Evolutionary conservation across 805 yeast species (phyloP).

Genomic region (Candida sphagnicola): DNA sequence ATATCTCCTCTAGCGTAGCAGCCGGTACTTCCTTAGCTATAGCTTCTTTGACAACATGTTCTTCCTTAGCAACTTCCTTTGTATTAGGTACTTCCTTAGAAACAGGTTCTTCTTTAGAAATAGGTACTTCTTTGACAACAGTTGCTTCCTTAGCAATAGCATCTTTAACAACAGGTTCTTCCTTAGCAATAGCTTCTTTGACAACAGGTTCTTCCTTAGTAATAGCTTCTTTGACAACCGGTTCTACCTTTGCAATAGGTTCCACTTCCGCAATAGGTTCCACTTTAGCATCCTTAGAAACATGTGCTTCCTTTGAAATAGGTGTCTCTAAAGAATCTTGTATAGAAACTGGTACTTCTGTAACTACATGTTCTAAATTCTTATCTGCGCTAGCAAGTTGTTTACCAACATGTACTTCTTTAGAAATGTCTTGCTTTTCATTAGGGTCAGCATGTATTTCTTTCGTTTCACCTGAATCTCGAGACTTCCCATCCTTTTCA

Average conservation of each 20-base stretch:
- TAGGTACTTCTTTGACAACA: slow-evolving; percentile 7
- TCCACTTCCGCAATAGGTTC: not conserved
- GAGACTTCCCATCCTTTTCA: too few relatives aligned
- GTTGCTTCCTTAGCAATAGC: not conserved
- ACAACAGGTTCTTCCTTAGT: not conserved
- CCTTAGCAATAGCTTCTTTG: slow-evolving; percentile 1
- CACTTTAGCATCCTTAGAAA: not conserved
- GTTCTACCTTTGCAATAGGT: not conserved
- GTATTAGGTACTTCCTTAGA: slow-evolving; percentile 8
- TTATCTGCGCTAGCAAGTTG: too few relatives aligned
- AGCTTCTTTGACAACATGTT: not conserved
- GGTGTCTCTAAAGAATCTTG: too few relatives aligned
- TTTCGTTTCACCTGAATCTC: too few relatives aligned
- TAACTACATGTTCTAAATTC: not conserved
- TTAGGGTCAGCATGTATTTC: too few relatives aligned
- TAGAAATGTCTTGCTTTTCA: too few relatives aligned
- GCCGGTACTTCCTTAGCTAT: slow-evolving; percentile 1
- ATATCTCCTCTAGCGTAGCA: not conserved
- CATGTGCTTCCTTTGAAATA: not conserved
- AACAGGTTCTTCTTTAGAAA: slow-evolving; percentile 1
- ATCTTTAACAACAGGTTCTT: not conserved
- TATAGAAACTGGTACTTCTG: not conserved
- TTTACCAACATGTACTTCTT: too few relatives aligned
- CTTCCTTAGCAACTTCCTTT: slow-evolving; percentile 2
- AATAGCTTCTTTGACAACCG: not conserved